Base-by-base conservation (phyloP, 2,329 filamentous ascomycete species). In the Calonectria multiphialidica region DNA sequence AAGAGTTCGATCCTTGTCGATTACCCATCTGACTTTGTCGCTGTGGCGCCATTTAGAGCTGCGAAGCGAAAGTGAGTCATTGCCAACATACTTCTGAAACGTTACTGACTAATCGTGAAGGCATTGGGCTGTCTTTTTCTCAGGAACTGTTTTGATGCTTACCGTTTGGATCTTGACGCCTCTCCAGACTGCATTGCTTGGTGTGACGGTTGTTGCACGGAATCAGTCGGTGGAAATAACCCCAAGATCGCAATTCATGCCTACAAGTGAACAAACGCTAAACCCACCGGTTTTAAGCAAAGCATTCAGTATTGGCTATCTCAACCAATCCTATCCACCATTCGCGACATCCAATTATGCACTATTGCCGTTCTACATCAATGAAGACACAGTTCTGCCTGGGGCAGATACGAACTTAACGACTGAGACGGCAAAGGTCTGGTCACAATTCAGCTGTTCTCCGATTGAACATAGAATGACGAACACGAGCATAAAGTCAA, bases 381-480 rank as follows among this genome's bases (percentile, higher is more conserved):
- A 45, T 45, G 18, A 45, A 8, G 42, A 21, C 10, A 21, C 42
- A 8, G n/a, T 21, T 10, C 42, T 21, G 10, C 42, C 16, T 9
- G 42, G 42, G 3, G 16, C 42, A 45, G 16, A 44, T 7, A 18
- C 16, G 21, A 69, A 64, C 18, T 69, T 57, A 57, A 55, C 47
- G 2, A 57, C 50, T 2, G 37, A 42, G 25, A 69, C 66, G 23
- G 64, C 57, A 15, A 69, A 69, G 35, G 12, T 63, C 5, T 63
- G 57, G 59, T 30, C 59, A 2, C 57, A 69, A 2, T 28, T 64
- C 5, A 18, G 23, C 10, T 69, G 66, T 33, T 37, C 55, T 21
- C 2, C 42, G n/a, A n/a, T n/a, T n/a, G n/a, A n/a, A n/a, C n/a
- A n/a, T n/a, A n/a, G n/a, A 21, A 8, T 18, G 18, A 16, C 18